A percentile compares a stretch with the other conserved stretches of the same genome.
Conservation (phyloP, 768 basidiomycete genomes). For the Mycena rosella region DNA sequence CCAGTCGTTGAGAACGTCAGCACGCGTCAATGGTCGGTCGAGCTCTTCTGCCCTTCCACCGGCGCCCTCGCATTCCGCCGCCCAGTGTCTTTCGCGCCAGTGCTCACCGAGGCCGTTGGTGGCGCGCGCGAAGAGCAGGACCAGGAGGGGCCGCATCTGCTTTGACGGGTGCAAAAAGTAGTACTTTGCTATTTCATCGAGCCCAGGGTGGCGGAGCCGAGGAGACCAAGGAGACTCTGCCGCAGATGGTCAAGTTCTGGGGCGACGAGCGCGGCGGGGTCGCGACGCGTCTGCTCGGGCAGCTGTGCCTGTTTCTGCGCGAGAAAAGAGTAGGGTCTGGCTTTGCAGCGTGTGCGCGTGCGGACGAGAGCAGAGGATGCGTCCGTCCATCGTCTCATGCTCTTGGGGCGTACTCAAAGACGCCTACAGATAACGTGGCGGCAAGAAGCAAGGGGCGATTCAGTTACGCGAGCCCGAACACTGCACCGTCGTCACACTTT, state of each 20-base stretch:
- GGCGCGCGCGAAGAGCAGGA: slow-evolving; percentile 90
- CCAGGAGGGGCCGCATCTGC: slow-evolving; percentile 90
- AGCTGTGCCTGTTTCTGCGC: slow-evolving; percentile 14
- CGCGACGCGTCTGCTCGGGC: slow-evolving; percentile 49
- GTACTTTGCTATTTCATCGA: slow-evolving; percentile 90
- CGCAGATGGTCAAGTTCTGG: slow-evolving; percentile 81
- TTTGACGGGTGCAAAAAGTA: slow-evolving; percentile 93
- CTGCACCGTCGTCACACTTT: not conserved
- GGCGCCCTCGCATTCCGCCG: slow-evolving; percentile 68
- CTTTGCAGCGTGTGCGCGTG: slow-evolving; percentile 31
- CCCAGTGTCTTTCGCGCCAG: slow-evolving; percentile 73
- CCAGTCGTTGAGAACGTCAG: slow-evolving; percentile 91
- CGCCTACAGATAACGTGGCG: slow-evolving; percentile 7
- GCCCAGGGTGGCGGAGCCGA: slow-evolving; percentile 92
- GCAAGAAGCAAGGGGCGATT: slow-evolving; percentile 2
- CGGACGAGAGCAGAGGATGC: slow-evolving; percentile 24
- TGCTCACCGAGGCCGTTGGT: slow-evolving; percentile 88
- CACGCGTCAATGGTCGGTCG: slow-evolving; percentile 81
- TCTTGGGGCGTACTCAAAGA: not conserved
- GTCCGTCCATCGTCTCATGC: slow-evolving; percentile 35
- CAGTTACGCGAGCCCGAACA: slow-evolving; percentile 3
- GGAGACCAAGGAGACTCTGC: slow-evolving; percentile 76
- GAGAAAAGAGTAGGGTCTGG: slow-evolving; percentile 30
- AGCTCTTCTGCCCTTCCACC: slow-evolving; percentile 69
- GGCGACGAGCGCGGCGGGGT: slow-evolving; percentile 79